phyloP scores from a whole-genome alignment of 495 filamentous ascomycete genomes.

The Letharia columbiana region DNA sequence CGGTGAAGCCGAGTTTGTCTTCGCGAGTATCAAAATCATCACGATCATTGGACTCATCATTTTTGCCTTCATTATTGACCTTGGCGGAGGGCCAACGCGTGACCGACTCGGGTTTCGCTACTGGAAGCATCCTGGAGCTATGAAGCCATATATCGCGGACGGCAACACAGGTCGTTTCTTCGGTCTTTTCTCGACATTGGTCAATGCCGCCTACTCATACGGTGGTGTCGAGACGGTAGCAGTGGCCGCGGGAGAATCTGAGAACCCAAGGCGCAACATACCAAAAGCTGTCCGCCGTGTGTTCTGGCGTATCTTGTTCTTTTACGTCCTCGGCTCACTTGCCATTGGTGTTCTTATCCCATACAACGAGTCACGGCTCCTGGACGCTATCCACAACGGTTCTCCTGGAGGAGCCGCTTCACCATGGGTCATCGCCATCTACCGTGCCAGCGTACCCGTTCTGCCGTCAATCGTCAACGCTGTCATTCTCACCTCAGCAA shows the following conservation, averaged over 20 bases:
- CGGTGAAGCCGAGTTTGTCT: constrained; percentile 68
- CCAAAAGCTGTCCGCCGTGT: constrained; percentile 70
- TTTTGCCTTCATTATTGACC: constrained; percentile 56
- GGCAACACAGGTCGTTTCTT: constrained; percentile 33
- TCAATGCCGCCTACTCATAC: constrained; percentile 40
- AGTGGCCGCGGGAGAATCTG: constrained; percentile 72
- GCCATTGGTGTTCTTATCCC: constrained; percentile 50
- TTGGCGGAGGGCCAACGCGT: constrained; percentile 54
- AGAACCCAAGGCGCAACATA: constrained; percentile 66
- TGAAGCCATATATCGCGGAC: constrained; percentile 44
- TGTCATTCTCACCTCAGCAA: constrained; percentile 57
- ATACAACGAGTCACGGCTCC: constrained; percentile 44
- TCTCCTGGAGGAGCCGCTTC: constrained; percentile 53
- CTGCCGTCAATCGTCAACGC: constrained; percentile 72
- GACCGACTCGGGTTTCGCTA: constrained; percentile 62
- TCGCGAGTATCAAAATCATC: constrained; percentile 67
- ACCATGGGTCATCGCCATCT: constrained; percentile 57
- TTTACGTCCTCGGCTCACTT: constrained; percentile 57
- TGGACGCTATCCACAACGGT: constrained; percentile 39
- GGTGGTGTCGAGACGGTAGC: constrained; percentile 60
- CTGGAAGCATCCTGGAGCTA: constrained; percentile 62
- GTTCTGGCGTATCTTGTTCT: constrained; percentile 80
- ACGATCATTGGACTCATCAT: constrained; percentile 63
- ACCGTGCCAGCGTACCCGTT: constrained; percentile 53
- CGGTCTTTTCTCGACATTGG: constrained; percentile 34